Evolutionary conservation across 2,329 filamentous ascomycete genomes (phyloP), one percentile per base, ranked within the genome.

Genomic region (Sclerotinia subarctica): DNA sequence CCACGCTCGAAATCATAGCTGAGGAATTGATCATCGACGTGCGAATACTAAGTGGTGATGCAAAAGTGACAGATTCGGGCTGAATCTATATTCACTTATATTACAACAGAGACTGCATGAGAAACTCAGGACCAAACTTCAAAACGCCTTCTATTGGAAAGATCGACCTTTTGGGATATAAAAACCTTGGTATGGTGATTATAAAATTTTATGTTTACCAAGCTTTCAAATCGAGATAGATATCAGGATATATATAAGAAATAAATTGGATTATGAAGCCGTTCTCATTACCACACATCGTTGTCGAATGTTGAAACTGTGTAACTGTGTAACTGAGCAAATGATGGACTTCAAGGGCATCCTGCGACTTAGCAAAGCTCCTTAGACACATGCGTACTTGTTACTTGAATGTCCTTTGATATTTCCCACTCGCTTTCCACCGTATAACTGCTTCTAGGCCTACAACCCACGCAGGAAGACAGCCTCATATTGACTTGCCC

Each of bases 71-170:
- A 10, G 60, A 53, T 29, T 47, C 15, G 60, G 46, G 3, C 3
- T 64, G 17, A 47, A 64, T 53, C 53, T 29, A 29, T 5, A 29
- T 29, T 24, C 17, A 24, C 15, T 64, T n/a, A 26, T 24, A 4
- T 19, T 53, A 19, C 19, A 80, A 32, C 85, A 82, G 21, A 80
- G 84, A 26, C 82, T 87, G 66, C 82, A 83, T 13, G 85, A 87
- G 70, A 84, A 87, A 29, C 77, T 87, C 7, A 47, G n/a, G 5
- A 75, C 88, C 11, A 81, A 85, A 64, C 75, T 88, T 7, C 59
- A 80, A 38, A 68, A 68, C 8, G 54, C 69, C 38, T 67, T 70
- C 21, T 56, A 51, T 38, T 64, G 8, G 62, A 54, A 11, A 26
- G 54, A 17, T 24, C 5, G n/a, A 64, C 29, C 15, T 38, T 64